Conservation (phyloP, 2,329 filamentous ascomycete genomes). For the Colletotrichum gloeosporioides region DNA sequence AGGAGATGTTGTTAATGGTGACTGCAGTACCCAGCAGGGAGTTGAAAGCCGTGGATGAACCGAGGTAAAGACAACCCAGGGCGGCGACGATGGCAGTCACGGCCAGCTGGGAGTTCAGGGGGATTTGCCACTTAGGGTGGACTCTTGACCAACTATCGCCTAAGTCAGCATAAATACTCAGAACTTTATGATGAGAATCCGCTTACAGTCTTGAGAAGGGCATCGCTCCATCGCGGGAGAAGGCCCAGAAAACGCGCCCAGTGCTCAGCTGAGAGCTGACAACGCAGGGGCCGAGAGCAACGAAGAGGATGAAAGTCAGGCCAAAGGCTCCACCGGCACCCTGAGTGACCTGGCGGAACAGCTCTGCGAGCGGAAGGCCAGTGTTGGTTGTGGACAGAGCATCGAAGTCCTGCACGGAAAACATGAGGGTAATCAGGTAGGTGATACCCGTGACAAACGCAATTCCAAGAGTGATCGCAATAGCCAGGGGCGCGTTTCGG, state of each 20-base stretch:
- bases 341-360: slow-evolving; percentile 48
- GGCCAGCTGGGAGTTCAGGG: slow-evolving; percentile 41
- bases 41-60: slow-evolving; percentile 49
- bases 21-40: slow-evolving; percentile 41
- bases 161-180: not conserved
- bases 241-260: slow-evolving; percentile 44
- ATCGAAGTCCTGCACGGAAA: slow-evolving; percentile 52
- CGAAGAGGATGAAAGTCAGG: slow-evolving; percentile 44
- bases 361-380: slow-evolving; percentile 48
- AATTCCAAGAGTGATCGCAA: slow-evolving; percentile 51
- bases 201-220: slow-evolving; percentile 37
- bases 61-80: slow-evolving; percentile 48
- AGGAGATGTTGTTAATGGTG: slow-evolving; percentile 51
- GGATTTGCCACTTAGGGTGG: slow-evolving; percentile 36
- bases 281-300: slow-evolving; percentile 46
- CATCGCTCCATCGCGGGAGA: slow-evolving; percentile 47
- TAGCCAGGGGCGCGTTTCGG: slow-evolving; percentile 41
- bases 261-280: slow-evolving; percentile 39
- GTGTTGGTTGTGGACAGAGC: slow-evolving; percentile 46
- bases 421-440: slow-evolving; percentile 58
- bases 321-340: slow-evolving; percentile 46
- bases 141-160: slow-evolving; percentile 38
- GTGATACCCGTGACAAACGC: slow-evolving; percentile 54
- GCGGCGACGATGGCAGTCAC: slow-evolving; percentile 38
- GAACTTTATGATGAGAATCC: slow-evolving; percentile 23